phyloP scores from a whole-genome alignment of 1,284 basidiomycete genomes.

The Rhizoctonia solani region DNA sequence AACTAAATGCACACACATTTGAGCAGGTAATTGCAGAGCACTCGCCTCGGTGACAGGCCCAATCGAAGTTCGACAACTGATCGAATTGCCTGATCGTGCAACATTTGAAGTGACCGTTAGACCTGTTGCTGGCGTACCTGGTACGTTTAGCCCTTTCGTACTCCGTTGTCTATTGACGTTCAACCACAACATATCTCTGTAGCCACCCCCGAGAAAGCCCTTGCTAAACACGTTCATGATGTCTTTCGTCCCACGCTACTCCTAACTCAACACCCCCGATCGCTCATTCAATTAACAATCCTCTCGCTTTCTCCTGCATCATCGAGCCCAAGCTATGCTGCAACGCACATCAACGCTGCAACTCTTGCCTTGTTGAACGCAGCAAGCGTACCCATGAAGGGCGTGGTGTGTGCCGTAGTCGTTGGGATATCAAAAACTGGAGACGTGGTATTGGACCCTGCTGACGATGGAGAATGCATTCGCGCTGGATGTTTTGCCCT shows the following conservation, averaged over 20 bases:
- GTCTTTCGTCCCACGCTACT: slow-evolving; percentile 57
- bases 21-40: slow-evolving; percentile 53
- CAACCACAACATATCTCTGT: background rate
- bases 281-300: slow-evolving; percentile 69
- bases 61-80: slow-evolving; percentile 62
- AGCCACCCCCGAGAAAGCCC: slow-evolving; percentile 38
- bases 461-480: slow-evolving; percentile 51
- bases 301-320: slow-evolving; percentile 56
- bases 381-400: slow-evolving; percentile 68
- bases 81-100: slow-evolving; percentile 69
- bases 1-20: slow-evolving; percentile 11
- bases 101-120: slow-evolving; percentile 71
- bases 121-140: slow-evolving; percentile 66
- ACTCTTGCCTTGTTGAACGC: slow-evolving; percentile 68
- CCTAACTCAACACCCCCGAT: slow-evolving; percentile 65
- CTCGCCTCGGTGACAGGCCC: slow-evolving; percentile 75
- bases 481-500: slow-evolving; percentile 70
- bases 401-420: slow-evolving; percentile 67
- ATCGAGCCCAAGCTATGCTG: slow-evolving; percentile 39
- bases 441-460: slow-evolving; percentile 55
- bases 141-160: slow-evolving; percentile 33
- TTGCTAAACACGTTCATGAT: slow-evolving; percentile 37
- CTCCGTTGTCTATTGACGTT: background rate
- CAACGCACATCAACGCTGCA: slow-evolving; percentile 69
- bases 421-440: slow-evolving; percentile 48